A percentile compares a stretch with the other conserved stretches of the same genome.
These are phyloP conservation scores for Pyrrhoderma lamaoense DNA, from an alignment of 1,284 basidiomycete genomes.

Conservation along the genomic window DNA sequence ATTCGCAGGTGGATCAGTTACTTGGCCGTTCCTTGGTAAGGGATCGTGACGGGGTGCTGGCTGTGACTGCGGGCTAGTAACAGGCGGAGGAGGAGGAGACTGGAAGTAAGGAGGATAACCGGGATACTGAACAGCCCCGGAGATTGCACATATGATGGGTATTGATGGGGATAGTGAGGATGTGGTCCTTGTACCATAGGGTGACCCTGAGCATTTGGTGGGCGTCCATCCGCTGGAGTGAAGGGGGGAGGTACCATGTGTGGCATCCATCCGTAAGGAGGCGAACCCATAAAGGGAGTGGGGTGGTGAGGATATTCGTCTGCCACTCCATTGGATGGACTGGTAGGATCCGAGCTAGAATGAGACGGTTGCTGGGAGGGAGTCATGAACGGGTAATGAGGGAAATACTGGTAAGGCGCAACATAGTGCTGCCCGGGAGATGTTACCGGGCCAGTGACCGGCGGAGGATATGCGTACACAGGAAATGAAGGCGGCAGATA, in stretches of 20 bases:
- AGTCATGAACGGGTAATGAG: conserved; percentile 30
- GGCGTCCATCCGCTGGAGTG: conserved; percentile 1
- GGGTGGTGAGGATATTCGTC: conserved; percentile 30
- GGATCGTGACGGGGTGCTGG: conserved; percentile 26
- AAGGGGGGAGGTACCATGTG: conserved; percentile 19
- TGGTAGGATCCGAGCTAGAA: conserved; percentile 30
- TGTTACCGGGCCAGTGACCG: conserved; percentile 23
- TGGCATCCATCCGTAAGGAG: conserved; percentile 30
- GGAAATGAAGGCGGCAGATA: conserved; percentile 26
- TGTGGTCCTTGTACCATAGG: conserved; percentile 6
- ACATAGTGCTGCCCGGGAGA: conserved; percentile 31
- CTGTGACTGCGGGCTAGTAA: conserved; percentile 22
- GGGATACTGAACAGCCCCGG: conserved; percentile 8
- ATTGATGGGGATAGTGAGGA: conserved; percentile 15
- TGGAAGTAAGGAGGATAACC: conserved; percentile 28
- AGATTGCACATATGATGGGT: conserved; percentile 10
- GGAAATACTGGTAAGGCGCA: conserved; percentile 32
- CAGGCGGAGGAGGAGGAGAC: conserved; percentile 27
- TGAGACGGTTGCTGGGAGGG: conserved; percentile 22
- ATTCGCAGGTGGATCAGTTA: conserved; percentile 4
- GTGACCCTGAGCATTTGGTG: conserved; percentile 1
- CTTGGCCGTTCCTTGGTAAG: conserved; percentile 12
- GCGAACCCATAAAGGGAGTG: conserved; percentile 25
- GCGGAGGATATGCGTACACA: conserved; percentile 28
- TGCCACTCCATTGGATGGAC: conserved; percentile 23